phyloP scores from a whole-genome alignment of 305 asterid genomes.

The Andrographis paniculata region DNA sequence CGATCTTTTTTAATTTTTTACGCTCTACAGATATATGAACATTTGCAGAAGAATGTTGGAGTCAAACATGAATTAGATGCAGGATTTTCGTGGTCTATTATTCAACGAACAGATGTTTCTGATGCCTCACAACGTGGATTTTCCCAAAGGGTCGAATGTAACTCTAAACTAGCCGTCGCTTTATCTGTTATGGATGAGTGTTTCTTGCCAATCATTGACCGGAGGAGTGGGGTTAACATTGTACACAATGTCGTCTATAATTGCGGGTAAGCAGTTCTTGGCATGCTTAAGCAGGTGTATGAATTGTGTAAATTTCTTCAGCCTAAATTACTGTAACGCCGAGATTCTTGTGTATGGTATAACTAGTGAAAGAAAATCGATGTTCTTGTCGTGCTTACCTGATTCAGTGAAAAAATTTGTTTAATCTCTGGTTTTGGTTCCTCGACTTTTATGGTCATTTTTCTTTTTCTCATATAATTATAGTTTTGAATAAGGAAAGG shows the following conservation, averaged over 20 bases:
- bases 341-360: too few species aligned
- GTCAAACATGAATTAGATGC: constrained; percentile 60
- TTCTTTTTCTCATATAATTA: too few species aligned
- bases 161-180: constrained; percentile 72
- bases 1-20: constrained; percentile 19
- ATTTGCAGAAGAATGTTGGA: constrained; percentile 78
- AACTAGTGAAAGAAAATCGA: too few species aligned
- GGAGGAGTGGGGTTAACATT: constrained; percentile 68
- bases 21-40: constrained; percentile 61
- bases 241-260: constrained; percentile 70
- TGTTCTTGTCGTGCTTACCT: too few species aligned
- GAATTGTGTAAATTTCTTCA: too few species aligned
- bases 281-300: too few species aligned
- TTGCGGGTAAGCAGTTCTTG: constrained; percentile 70
- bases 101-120: constrained; percentile 52
- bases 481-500: too few species aligned
- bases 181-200: constrained; percentile 71
- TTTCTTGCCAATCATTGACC: constrained; percentile 60
- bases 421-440: too few species aligned
- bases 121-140: constrained; percentile 39
- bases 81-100: constrained; percentile 61
- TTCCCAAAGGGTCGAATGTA: constrained; percentile 59
- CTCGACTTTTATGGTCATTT: too few species aligned
- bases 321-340: too few species aligned
- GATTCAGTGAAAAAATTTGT: too few species aligned